Evolutionary conservation across 2,329 filamentous ascomycete genomes (phyloP).

Genomic region (Aspergillus quadrilineatus): DNA sequence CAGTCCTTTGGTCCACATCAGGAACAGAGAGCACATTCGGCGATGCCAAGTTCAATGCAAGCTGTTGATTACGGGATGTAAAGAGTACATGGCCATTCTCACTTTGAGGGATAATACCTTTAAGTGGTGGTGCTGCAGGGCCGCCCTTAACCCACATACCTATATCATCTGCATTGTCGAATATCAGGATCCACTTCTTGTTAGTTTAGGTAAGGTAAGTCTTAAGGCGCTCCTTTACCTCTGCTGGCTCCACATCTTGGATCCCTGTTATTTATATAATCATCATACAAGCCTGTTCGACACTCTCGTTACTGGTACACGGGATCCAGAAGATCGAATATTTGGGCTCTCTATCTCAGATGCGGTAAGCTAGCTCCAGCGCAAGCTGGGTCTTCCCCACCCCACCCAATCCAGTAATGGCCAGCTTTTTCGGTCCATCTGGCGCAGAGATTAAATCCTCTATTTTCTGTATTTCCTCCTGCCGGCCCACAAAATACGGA

Average conservation of each 20-base stretch:
- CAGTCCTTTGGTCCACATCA: neutral
- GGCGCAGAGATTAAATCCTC: neutral
- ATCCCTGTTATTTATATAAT: slow-evolving; percentile 8
- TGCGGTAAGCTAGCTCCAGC: slow-evolving; percentile 10
- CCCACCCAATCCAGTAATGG: neutral
- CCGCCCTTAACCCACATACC: slow-evolving; percentile 9
- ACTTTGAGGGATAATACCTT: slow-evolving; percentile 17
- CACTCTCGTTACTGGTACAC: slow-evolving; percentile 19
- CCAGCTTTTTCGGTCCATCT: neutral
- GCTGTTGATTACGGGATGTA: slow-evolving; percentile 24
- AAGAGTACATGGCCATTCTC: slow-evolving; percentile 26
- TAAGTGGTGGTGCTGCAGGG: neutral
- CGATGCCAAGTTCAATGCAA: slow-evolving; percentile 18
- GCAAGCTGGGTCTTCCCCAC: neutral
- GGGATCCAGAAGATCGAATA: slow-evolving; percentile 30
- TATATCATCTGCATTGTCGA: slow-evolving; percentile 25
- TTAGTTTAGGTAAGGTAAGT: slow-evolving; percentile 12
- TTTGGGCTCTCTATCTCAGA: slow-evolving; percentile 6
- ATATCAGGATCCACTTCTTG: slow-evolving; percentile 23
- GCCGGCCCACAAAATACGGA: neutral
- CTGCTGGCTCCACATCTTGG: neutral
- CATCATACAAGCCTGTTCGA: slow-evolving; percentile 16
- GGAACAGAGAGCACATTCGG: neutral
- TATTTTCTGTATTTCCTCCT: neutral
- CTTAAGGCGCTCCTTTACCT: slow-evolving; percentile 5